phyloP scores from a whole-genome alignment of 805 yeast genomes.

The Hanseniaspora valbyensis region DNA sequence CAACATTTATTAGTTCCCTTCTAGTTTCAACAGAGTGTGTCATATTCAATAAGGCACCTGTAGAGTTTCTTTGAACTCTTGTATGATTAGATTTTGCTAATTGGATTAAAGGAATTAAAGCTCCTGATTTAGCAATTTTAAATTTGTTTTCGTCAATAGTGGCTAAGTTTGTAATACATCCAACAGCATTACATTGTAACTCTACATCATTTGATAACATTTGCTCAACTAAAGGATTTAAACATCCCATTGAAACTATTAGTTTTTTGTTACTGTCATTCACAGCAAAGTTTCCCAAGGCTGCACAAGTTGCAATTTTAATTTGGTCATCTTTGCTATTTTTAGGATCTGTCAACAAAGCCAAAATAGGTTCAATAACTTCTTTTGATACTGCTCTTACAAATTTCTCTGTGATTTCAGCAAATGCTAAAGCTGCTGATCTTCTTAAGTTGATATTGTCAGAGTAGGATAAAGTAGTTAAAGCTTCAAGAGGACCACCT shows the following conservation, averaged over 20 bases:
- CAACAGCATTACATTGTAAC: constrained; percentile 98
- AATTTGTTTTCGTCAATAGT: constrained; percentile 96
- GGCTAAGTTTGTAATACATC: constrained; percentile 94
- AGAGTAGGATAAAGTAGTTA: constrained; percentile 85
- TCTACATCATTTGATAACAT: constrained; percentile 96
- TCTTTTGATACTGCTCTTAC: constrained; percentile 82
- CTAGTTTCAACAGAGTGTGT: constrained; percentile 95
- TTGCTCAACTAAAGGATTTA: constrained; percentile 90
- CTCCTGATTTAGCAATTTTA: constrained; percentile 92
- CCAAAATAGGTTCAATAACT: constrained; percentile 85
- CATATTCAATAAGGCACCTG: constrained; percentile 96
- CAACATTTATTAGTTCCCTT: constrained; percentile 92
- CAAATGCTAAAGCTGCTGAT: constrained; percentile 95
- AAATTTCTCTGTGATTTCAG: constrained; percentile 94
- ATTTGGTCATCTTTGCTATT: constrained; percentile 88
- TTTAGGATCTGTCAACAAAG: constrained; percentile 37
- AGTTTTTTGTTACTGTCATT: constrained; percentile 86
- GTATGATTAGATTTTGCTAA: constrained; percentile 88
- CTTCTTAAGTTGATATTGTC: constrained; percentile 91
- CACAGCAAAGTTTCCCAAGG: constrained; percentile 94
- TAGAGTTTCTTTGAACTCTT: constrained; percentile 95
- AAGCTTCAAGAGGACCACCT: constrained; percentile 67
- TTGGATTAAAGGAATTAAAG: constrained; percentile 84
- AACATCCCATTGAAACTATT: constrained; percentile 96
- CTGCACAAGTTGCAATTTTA: constrained; percentile 97